A percentile compares a stretch with the other conserved stretches of the same genome.
These are phyloP conservation scores for Mortierella sp. DNA, from an alignment of 371 early-diverging fungal genomes.

Conservation along the genomic window DNA sequence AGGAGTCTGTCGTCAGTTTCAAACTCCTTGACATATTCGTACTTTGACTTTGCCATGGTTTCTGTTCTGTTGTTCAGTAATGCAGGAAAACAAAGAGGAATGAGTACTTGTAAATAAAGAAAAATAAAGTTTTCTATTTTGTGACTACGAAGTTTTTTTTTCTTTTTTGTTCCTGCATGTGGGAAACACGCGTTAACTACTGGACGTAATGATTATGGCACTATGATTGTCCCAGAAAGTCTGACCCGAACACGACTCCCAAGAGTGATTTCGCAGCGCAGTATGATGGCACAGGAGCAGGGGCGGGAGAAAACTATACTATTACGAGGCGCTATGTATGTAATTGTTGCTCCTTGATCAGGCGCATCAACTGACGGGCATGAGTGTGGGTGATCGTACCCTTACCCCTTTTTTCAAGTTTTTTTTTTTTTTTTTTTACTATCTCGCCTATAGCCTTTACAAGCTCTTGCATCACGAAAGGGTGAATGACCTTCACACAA, in stretches of 20 bases:
- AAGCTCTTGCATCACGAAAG: slow-evolving; percentile 4
- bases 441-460: background rate
- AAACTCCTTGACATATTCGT: slow-evolving; percentile 93
- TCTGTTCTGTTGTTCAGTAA: background rate
- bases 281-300: background rate
- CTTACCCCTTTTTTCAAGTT: slow-evolving; percentile 18
- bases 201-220: background rate
- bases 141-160: slow-evolving; percentile 6
- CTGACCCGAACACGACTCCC: no score
- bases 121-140: background rate
- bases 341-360: slow-evolving; percentile 5
- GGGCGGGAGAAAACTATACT: background rate
- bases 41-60: slow-evolving; percentile 91
- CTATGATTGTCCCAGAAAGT: no score
- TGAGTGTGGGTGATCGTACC: slow-evolving; percentile 10
- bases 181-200: background rate
- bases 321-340: slow-evolving; percentile 1
- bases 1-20: slow-evolving; percentile 84
- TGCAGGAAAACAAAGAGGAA: background rate
- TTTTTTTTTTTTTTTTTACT: background rate
- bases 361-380: slow-evolving; percentile 35
- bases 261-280: background rate
- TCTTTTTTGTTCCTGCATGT: no score
- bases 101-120: background rate
- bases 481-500: slow-evolving; percentile 25